A percentile compares a stretch with the other conserved stretches of the same genome.
phyloP scores from a whole-genome alignment of 2,329 filamentous ascomycete genomes.

The Penicillium glabrum region DNA sequence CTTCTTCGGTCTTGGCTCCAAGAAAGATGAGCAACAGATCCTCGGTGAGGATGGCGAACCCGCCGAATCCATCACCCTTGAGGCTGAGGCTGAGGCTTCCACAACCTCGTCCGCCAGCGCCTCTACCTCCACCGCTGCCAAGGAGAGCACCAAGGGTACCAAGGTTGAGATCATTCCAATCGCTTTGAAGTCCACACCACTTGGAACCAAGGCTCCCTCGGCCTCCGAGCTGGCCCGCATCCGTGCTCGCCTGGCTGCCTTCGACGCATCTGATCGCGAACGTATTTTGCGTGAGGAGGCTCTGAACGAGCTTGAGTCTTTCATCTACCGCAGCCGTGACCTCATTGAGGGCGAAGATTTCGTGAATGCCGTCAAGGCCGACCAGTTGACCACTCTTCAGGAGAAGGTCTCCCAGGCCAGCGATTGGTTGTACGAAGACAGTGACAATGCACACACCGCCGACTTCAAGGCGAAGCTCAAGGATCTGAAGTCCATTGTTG shows the following conservation, averaged over 20 bases:
- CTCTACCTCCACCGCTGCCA: slow-evolving; percentile 51
- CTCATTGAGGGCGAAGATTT: slow-evolving; percentile 77
- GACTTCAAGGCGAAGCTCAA: slow-evolving; percentile 75
- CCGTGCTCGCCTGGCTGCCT: slow-evolving; percentile 75
- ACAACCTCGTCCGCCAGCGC: slow-evolving; percentile 44
- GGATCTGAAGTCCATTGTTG: slow-evolving; percentile 72
- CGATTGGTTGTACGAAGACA: slow-evolving; percentile 90
- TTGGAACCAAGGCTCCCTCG: slow-evolving; percentile 40
- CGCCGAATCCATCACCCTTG: slow-evolving; percentile 50
- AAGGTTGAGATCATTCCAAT: slow-evolving; percentile 55
- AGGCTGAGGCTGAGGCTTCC: slow-evolving; percentile 48
- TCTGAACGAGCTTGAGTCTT: slow-evolving; percentile 88
- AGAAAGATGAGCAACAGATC: slow-evolving; percentile 77
- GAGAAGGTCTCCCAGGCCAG: slow-evolving; percentile 67
- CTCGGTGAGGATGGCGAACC: slow-evolving; percentile 61
- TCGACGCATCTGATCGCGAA: slow-evolving; percentile 79
- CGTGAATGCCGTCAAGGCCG: slow-evolving; percentile 66
- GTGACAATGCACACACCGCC: slow-evolving; percentile 71
- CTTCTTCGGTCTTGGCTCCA: slow-evolving; percentile 88
- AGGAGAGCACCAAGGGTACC: slow-evolving; percentile 47
- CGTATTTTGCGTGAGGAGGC: slow-evolving; percentile 78
- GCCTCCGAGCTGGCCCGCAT: slow-evolving; percentile 47
- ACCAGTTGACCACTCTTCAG: slow-evolving; percentile 66
- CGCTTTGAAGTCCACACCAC: slow-evolving; percentile 50
- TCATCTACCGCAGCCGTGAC: slow-evolving; percentile 85